Evolutionary conservation across 805 yeast species (phyloP).

Genomic region (Monosporozyma aerobia): DNA sequence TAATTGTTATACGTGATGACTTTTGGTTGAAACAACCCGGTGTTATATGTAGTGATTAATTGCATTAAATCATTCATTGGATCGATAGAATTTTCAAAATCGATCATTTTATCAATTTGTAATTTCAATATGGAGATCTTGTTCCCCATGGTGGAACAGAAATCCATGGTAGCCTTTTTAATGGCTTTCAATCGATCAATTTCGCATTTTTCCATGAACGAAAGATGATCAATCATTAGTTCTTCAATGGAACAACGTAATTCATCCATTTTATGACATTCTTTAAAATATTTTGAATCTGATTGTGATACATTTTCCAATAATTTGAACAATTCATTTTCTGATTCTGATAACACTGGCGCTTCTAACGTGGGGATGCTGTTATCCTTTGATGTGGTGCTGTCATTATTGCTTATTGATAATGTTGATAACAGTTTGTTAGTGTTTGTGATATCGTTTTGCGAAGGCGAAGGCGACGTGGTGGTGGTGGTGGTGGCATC

Average conservation of each 20-base stretch:
- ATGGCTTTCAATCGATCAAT: constrained; percentile 66
- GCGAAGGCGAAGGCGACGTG: too few relatives aligned
- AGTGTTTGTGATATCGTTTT: too few relatives aligned
- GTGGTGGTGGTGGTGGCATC: constrained; percentile 5
- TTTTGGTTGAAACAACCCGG: constrained; percentile 68
- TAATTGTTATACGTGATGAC: constrained; percentile 72
- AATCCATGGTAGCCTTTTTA: constrained; percentile 67
- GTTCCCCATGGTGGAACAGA: constrained; percentile 55
- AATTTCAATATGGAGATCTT: constrained; percentile 49
- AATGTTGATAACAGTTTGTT: not conserved
- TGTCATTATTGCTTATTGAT: not conserved
- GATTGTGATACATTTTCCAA: constrained; percentile 47
- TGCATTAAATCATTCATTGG: constrained; percentile 61
- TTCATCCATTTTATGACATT: constrained; percentile 52
- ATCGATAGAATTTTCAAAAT: constrained; percentile 61
- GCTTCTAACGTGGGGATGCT: not conserved
- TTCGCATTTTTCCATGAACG: constrained; percentile 78
- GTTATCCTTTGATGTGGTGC: not conserved
- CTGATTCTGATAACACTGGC: constrained; percentile 25
- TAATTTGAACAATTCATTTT: constrained; percentile 42
- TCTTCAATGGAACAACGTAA: constrained; percentile 70
- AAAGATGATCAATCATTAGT: constrained; percentile 55
- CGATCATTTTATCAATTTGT: constrained; percentile 49
- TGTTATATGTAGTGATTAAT: constrained; percentile 55
- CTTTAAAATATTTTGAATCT: constrained; percentile 46